Evolutionary conservation across 2,329 filamentous ascomycete species (phyloP).

Genomic region (Scedosporium dehoogii): DNA sequence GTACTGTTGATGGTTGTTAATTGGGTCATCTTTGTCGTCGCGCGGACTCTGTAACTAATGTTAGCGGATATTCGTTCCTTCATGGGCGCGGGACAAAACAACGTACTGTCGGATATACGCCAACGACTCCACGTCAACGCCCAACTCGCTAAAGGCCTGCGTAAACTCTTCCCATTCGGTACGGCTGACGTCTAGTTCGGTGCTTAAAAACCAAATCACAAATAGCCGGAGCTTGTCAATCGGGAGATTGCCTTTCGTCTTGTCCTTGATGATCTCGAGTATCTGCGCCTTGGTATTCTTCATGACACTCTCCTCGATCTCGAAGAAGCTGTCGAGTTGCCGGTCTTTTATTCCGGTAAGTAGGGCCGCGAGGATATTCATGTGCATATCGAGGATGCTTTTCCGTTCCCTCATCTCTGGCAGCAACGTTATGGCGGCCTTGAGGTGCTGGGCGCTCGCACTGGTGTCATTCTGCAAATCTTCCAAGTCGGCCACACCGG

Average conservation of each 20-base stretch:
- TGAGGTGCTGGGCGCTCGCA: constrained; percentile 85
- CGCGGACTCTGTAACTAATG: constrained; percentile 55
- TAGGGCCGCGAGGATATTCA: constrained; percentile 85
- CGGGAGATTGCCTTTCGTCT: constrained; percentile 72
- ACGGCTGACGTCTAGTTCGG: constrained; percentile 76
- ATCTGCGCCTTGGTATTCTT: constrained; percentile 88
- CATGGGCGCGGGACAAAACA: neutral
- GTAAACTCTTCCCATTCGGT: constrained; percentile 80
- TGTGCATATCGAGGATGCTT: constrained; percentile 91
- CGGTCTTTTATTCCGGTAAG: constrained; percentile 80
- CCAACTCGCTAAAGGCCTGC: constrained; percentile 66
- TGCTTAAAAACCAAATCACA: constrained; percentile 94
- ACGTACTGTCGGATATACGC: constrained; percentile 78
- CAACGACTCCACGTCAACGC: constrained; percentile 66
- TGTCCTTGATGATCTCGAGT: constrained; percentile 73
- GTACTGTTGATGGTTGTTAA: constrained; percentile 81
- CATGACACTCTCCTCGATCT: constrained; percentile 83
- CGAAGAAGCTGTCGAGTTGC: constrained; percentile 92
- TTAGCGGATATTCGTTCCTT: neutral
- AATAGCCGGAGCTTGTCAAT: constrained; percentile 88
- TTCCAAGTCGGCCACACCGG: constrained; percentile 83
- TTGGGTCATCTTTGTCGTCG: constrained; percentile 97
- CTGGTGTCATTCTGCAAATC: constrained; percentile 84
- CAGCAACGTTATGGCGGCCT: constrained; percentile 85
- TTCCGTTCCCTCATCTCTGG: constrained; percentile 91